These are phyloP conservation scores for Penicillium concentricum DNA, from an alignment of 2,329 filamentous ascomycete genomes.

Conservation along the genomic window DNA sequence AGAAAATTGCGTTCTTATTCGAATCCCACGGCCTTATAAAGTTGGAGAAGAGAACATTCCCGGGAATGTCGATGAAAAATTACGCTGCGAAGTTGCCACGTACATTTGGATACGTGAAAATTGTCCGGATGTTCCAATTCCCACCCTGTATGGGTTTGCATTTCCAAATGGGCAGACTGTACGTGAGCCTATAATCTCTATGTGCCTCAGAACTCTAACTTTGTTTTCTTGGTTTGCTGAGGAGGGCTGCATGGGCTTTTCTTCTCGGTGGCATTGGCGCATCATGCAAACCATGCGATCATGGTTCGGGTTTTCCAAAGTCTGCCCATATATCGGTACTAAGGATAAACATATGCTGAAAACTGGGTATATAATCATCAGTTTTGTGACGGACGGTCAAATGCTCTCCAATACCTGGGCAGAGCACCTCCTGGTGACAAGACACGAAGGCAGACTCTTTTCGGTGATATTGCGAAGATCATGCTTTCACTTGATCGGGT, in stretches of 20 bases:
- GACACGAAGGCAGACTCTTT: background rate
- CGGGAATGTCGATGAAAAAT: background rate
- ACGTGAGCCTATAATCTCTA: background rate
- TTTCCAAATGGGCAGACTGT: background rate
- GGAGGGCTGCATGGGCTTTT: background rate
- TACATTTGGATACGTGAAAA: background rate
- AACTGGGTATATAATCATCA: background rate
- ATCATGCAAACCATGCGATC: background rate
- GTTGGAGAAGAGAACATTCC: background rate
- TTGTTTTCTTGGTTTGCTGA: background rate
- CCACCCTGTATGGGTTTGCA: background rate
- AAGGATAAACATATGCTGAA: background rate
- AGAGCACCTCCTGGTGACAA: background rate
- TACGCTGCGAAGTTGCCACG: background rate
- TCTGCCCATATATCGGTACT: background rate
- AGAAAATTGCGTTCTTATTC: background rate
- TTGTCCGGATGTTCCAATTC: background rate
- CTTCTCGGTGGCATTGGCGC: background rate
- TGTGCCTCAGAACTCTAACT: background rate
- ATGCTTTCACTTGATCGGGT: background rate
- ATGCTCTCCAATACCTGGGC: background rate
- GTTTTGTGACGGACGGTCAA: background rate
- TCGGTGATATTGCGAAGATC: background rate
- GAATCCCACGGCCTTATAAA: background rate
- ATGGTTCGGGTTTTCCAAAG: background rate